phyloP scores from a whole-genome alignment of 2,329 filamentous ascomycete genomes.

The Fusarium concolor region DNA sequence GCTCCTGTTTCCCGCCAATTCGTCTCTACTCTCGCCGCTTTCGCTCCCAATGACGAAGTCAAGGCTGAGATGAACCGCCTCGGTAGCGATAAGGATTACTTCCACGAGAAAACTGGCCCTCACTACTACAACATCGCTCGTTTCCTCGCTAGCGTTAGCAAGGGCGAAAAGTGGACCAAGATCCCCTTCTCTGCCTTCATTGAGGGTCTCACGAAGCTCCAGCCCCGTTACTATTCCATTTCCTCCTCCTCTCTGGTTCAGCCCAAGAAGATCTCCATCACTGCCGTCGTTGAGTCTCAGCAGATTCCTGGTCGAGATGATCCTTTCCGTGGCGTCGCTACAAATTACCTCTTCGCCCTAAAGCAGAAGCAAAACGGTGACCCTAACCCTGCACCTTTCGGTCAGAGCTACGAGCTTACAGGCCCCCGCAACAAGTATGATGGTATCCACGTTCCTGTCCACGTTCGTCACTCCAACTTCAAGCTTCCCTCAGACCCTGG shows the following conservation, averaged over 20 bases:
- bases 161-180: constrained; percentile 80
- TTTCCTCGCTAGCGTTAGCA: constrained; percentile 78
- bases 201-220: constrained; percentile 92
- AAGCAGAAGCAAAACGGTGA: constrained; percentile 98
- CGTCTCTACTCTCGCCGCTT: constrained; percentile 85
- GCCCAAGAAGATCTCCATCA: constrained; percentile 94
- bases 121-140: constrained; percentile 92
- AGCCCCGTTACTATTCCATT: constrained; percentile 99
- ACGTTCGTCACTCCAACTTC: constrained; percentile 98
- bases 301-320: constrained; percentile 82
- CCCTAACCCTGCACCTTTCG: constrained; percentile 81
- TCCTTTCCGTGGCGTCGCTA: constrained; percentile 90
- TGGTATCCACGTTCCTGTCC: constrained; percentile 92
- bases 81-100: constrained; percentile 94
- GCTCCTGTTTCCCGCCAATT: constrained; percentile 97
- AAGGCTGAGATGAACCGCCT: constrained; percentile 91
- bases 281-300: constrained; percentile 90
- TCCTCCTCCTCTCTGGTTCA: constrained; percentile 96
- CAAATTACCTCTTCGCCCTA: constrained; percentile 93
- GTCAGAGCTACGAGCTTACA: constrained; percentile 84
- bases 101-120: constrained; percentile 84
- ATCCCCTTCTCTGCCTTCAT: constrained; percentile 96
- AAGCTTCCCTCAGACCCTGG: constrained; percentile 95
- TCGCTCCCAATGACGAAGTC: constrained; percentile 84
- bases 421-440: constrained; percentile 98